These are phyloP conservation scores for Pseudoperonospora humuli DNA, from an alignment of 352 stramenopile species.

Conservation along the genomic window DNA sequence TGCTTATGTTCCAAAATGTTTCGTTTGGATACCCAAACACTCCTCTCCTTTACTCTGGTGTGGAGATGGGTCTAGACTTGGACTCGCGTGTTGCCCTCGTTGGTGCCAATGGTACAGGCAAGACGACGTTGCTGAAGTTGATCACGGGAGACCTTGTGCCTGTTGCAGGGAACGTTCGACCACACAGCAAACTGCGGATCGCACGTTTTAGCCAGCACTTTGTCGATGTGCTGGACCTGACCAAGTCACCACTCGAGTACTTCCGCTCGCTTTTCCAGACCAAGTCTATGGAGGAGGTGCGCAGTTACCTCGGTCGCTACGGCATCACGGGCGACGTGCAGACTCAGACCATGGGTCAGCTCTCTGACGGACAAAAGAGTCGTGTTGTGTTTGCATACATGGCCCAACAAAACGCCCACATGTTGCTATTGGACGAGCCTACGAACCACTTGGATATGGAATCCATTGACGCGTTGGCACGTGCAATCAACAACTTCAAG, in stretches of 20 bases:
- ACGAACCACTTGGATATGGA: slow-evolving; percentile 92
- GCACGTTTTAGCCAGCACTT: slow-evolving; percentile 98
- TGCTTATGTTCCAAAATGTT: slow-evolving; percentile 97
- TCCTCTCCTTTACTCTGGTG: slow-evolving; percentile 86
- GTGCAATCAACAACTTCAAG: slow-evolving; percentile 96
- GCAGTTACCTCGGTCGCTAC: slow-evolving; percentile 94
- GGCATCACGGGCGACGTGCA: slow-evolving; percentile 94
- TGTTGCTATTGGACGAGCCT: slow-evolving; percentile 88
- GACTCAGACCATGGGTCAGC: slow-evolving; percentile 93
- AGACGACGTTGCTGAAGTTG: slow-evolving; percentile 97
- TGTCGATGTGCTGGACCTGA: slow-evolving; percentile 95
- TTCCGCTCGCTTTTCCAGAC: slow-evolving; percentile 91
- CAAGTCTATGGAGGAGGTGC: slow-evolving; percentile 92
- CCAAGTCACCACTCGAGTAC: slow-evolving; percentile 94
- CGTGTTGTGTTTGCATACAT: slow-evolving; percentile 98
- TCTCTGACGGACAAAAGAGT: slow-evolving; percentile 95
- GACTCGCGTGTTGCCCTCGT: slow-evolving; percentile 96
- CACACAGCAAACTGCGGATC: slow-evolving; percentile 94
- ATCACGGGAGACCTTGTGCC: slow-evolving; percentile 94
- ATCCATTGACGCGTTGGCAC: slow-evolving; percentile 95
- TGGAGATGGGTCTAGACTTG: slow-evolving; percentile 96
- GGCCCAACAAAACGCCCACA: slow-evolving; percentile 94
- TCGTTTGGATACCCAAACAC: slow-evolving; percentile 92
- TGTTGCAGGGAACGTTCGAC: slow-evolving; percentile 90
- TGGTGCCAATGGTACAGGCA: slow-evolving; percentile 93